Percentiles rank a stretch among this genome's conserved stretches.
These are phyloP conservation scores for Calcarisporium arbuscula DNA, from an alignment of 2,329 filamentous ascomycete genomes.

Conservation along the genomic window DNA sequence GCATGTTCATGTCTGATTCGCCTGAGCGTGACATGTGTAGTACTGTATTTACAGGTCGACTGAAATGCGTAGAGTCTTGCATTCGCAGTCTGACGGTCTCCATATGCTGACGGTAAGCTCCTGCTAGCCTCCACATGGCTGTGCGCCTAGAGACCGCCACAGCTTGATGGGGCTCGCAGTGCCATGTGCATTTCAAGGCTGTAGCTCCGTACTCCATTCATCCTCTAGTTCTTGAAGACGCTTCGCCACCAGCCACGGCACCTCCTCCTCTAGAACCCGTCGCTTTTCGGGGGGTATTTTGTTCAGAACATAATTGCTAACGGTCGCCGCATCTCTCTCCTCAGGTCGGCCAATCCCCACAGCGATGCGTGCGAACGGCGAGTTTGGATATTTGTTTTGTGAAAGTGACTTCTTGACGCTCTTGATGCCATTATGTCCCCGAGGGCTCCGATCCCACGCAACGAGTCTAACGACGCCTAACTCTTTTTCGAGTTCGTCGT, in stretches of 20 bases:
- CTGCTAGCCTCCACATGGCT: too few species aligned
- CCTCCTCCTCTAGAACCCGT: slow-evolving; percentile 42
- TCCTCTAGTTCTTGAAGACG: slow-evolving; percentile 41
- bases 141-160: not conserved
- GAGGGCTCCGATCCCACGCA: slow-evolving; percentile 55
- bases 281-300: slow-evolving; percentile 53
- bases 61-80: too few species aligned
- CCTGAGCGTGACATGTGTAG: too few species aligned
- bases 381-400: slow-evolving; percentile 31
- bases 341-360: slow-evolving; percentile 83
- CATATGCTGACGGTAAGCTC: too few species aligned
- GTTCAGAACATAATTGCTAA: slow-evolving; percentile 71
- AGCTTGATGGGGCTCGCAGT: too few species aligned
- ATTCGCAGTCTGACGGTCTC: too few species aligned
- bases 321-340: slow-evolving; percentile 58
- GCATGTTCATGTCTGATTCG: too few species aligned
- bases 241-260: slow-evolving; percentile 45
- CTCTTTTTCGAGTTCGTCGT: slow-evolving; percentile 78
- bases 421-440: slow-evolving; percentile 71
- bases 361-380: slow-evolving; percentile 55
- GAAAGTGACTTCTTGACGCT: slow-evolving; percentile 51
- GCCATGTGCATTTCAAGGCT: too few species aligned
- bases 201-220: slow-evolving; percentile 25
- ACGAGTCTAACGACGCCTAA: slow-evolving; percentile 62
- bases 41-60: too few species aligned